Conservation (phyloP, 192 early-diverging fungal genomes). For the Dimargaris cristalligena region DNA sequence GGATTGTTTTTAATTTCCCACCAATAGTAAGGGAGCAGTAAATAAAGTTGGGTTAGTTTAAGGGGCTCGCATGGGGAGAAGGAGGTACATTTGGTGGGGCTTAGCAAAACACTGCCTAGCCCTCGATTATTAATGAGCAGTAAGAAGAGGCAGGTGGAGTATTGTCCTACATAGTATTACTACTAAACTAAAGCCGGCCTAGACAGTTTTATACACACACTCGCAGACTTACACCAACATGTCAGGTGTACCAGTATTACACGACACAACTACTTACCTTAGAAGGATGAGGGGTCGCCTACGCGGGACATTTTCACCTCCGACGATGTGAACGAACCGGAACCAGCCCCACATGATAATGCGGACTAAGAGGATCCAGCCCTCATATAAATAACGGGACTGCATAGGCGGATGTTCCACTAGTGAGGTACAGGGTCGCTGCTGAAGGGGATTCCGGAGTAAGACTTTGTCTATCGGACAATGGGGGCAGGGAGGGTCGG, state of each 20-base stretch:
- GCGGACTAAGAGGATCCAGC: constrained; percentile 7
- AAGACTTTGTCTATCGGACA: too few species aligned
- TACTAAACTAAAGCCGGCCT: neutral
- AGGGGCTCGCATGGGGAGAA: too few species aligned
- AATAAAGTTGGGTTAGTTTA: too few species aligned
- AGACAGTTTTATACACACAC: neutral
- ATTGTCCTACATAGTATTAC: neutral
- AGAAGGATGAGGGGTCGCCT: neutral
- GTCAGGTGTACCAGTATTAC: neutral
- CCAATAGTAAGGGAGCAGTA: too few species aligned
- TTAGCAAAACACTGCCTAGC: neutral
- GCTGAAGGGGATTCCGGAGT: too few species aligned
- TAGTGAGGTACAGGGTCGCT: too few species aligned
- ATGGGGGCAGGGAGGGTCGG: too few species aligned
- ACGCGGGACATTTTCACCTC: constrained; percentile 2
- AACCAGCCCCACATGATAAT: constrained; percentile 11
- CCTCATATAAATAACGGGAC: neutral
- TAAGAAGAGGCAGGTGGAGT: neutral
- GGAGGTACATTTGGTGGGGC: neutral
- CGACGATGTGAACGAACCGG: neutral
- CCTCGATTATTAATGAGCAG: neutral
- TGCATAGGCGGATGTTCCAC: too few species aligned
- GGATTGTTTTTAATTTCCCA: too few species aligned
- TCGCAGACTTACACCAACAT: neutral
- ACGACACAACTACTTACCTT: neutral